These are phyloP conservation scores for Kluyveromyces siamensis DNA, from an alignment of 805 yeast species.

Conservation along the genomic window DNA sequence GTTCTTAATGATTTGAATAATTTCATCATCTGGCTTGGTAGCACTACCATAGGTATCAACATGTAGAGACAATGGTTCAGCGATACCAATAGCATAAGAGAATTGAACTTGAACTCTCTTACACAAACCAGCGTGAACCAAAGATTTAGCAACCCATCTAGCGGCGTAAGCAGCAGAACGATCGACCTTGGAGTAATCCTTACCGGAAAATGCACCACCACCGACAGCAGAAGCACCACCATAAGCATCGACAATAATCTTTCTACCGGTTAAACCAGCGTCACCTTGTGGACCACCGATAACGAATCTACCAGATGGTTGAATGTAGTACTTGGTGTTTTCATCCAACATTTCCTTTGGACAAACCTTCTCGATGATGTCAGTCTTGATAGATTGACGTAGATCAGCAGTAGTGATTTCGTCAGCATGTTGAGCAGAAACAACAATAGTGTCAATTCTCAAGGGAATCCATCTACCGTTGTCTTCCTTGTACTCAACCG, in stretches of 20 bases:
- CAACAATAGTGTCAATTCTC: slow-evolving; percentile 96
- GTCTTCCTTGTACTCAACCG: slow-evolving; percentile 90
- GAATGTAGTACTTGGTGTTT: slow-evolving; percentile 94
- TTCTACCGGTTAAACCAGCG: slow-evolving; percentile 99
- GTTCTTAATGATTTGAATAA: slow-evolving; percentile 82
- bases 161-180: slow-evolving; percentile 99
- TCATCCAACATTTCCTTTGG: slow-evolving; percentile 88
- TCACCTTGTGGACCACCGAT: slow-evolving; percentile 99
- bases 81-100: slow-evolving; percentile 99
- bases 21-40: slow-evolving; percentile 76
- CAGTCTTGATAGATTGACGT: slow-evolving; percentile 66
- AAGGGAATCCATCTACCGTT: slow-evolving; percentile 92
- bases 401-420: slow-evolving; percentile 89
- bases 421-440: slow-evolving; percentile 97
- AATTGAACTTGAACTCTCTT: slow-evolving; percentile 97
- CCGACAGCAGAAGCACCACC: slow-evolving; percentile 99
- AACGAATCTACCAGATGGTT: slow-evolving; percentile 98
- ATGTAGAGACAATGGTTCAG: slow-evolving; percentile 96
- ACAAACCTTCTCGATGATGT: slow-evolving; percentile 85
- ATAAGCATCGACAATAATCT: slow-evolving; percentile 98
- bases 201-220: slow-evolving; percentile 99
- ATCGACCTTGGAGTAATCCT: slow-evolving; percentile 99
- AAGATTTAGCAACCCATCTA: slow-evolving; percentile 99
- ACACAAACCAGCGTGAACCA: slow-evolving; percentile 89
- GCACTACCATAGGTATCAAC: slow-evolving; percentile 99